A percentile compares a stretch with the other conserved stretches of the same genome.
phyloP scores from a whole-genome alignment of 2,329 filamentous ascomycete species.

The Proliferodiscus dingleyae region DNA sequence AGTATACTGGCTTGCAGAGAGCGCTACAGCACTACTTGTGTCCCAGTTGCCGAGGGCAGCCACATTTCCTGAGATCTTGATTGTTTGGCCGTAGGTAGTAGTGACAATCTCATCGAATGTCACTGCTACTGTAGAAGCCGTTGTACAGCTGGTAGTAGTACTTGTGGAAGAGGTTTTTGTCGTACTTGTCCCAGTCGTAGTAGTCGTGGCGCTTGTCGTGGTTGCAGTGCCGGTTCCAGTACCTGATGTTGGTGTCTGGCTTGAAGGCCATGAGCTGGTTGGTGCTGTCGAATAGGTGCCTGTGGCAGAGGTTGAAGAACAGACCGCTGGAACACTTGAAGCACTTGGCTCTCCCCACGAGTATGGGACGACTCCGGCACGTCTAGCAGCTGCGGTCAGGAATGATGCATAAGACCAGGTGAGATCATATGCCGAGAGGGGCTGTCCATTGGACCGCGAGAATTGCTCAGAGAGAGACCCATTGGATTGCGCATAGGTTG shows the following conservation, averaged over 20 bases:
- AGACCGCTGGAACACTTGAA: constrained; percentile 45
- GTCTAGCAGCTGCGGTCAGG: constrained; percentile 55
- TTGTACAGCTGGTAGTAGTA: constrained; percentile 1
- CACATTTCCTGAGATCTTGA: constrained; percentile 60
- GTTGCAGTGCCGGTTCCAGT: constrained; percentile 10
- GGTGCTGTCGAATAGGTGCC: constrained; percentile 47
- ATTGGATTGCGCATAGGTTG: constrained; percentile 47
- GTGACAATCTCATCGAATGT: constrained; percentile 56
- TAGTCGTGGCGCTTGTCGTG: too few relatives aligned
- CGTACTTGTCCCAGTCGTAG: too few relatives aligned
- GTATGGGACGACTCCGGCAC: constrained; percentile 49
- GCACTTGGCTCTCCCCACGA: constrained; percentile 49
- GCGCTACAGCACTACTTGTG: constrained; percentile 45
- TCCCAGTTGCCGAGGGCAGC: constrained; percentile 60
- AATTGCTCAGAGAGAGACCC: constrained; percentile 68
- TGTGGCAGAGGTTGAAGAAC: constrained; percentile 40
- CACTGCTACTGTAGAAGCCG: constrained; percentile 37
- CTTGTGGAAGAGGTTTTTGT: constrained; percentile 7
- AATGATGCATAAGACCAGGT: constrained; percentile 73
- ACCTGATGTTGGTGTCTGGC: constrained; percentile 24
- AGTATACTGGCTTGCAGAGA: constrained; percentile 57
- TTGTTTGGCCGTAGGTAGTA: constrained; percentile 56
- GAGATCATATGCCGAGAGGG: constrained; percentile 60
- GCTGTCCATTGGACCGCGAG: constrained; percentile 45
- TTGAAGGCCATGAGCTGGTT: constrained; percentile 43